phyloP scores from a whole-genome alignment of 129 eudicot species.

The Glebionis coronaria region DNA sequence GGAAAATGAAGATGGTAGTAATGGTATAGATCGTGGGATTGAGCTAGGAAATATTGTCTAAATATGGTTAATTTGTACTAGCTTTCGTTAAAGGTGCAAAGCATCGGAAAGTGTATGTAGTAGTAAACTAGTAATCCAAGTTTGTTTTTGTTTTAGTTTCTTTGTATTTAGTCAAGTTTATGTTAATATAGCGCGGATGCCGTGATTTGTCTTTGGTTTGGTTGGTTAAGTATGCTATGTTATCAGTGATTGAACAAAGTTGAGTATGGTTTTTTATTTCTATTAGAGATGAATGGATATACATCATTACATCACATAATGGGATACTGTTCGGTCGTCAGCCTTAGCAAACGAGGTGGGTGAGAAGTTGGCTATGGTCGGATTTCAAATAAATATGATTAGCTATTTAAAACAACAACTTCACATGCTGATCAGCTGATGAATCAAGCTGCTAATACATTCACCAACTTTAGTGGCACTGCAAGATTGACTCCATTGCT shows the following conservation, averaged over 20 bases:
- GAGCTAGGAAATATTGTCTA: conserved; percentile 50
- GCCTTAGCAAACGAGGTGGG: conserved; percentile 75
- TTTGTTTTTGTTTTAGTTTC: too few relatives aligned
- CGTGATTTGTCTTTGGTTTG: too few relatives aligned
- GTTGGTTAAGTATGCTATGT: too few relatives aligned
- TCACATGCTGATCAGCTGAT: conserved; percentile 77
- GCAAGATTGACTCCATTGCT: conserved; percentile 77
- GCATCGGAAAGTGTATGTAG: conserved; percentile 4
- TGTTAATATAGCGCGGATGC: too few relatives aligned
- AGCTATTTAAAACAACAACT: conserved; percentile 75
- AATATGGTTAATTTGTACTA: conserved; percentile 1
- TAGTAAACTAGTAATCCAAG: too few relatives aligned
- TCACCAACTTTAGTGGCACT: conserved; percentile 83
- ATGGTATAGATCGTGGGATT: conserved; percentile 35
- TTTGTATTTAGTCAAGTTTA: too few relatives aligned
- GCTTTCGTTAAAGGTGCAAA: background rate
- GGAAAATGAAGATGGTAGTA: too few relatives aligned
- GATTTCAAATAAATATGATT: conserved; percentile 74
- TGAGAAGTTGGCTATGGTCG: conserved; percentile 92
- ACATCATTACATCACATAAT: too few relatives aligned
- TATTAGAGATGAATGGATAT: too few relatives aligned
- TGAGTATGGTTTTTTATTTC: too few relatives aligned
- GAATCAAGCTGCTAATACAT: conserved; percentile 78
- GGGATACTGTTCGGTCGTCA: background rate
- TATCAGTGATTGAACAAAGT: too few relatives aligned